phyloP scores from a whole-genome alignment of 2,329 filamentous ascomycete species.

The Polychaeton citri region DNA sequence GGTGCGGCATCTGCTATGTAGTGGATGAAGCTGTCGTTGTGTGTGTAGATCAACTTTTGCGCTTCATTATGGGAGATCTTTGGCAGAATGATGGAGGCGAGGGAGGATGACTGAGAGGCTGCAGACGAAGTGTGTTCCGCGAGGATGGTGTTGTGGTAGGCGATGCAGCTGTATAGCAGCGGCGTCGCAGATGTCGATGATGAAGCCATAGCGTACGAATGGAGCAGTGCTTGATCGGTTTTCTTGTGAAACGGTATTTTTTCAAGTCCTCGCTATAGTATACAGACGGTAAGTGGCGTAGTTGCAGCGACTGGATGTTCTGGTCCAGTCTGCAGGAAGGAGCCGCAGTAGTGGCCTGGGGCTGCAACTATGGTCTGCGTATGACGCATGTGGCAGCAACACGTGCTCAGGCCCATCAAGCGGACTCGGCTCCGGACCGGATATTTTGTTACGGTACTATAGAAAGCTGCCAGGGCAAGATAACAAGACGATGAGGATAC shows the following conservation, averaged over 20 bases:
- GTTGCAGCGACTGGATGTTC: background rate
- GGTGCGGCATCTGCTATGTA: slow-evolving; percentile 66
- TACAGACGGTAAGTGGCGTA: background rate
- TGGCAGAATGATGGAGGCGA: slow-evolving; percentile 87
- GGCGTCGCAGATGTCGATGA: slow-evolving; percentile 21
- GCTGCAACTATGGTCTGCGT: too few relatives aligned
- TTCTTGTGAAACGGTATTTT: background rate
- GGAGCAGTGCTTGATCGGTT: background rate
- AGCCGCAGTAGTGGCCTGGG: background rate
- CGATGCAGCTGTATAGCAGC: slow-evolving; percentile 60
- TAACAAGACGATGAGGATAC: too few relatives aligned
- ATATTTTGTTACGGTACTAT: too few relatives aligned
- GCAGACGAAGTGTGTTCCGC: slow-evolving; percentile 82
- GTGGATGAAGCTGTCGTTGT: slow-evolving; percentile 85
- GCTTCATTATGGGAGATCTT: slow-evolving; percentile 73
- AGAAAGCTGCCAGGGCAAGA: too few relatives aligned
- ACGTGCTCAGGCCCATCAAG: too few relatives aligned
- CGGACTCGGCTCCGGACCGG: too few relatives aligned
- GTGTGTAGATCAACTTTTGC: slow-evolving; percentile 78
- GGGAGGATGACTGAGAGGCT: slow-evolving; percentile 66
- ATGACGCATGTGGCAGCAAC: too few relatives aligned
- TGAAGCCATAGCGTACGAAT: slow-evolving; percentile 19
- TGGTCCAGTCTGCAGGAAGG: too few relatives aligned
- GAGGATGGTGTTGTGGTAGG: slow-evolving; percentile 84
- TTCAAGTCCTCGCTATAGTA: too few relatives aligned